Conservation (phyloP, 768 basidiomycete species). For the Panus rudis region DNA sequence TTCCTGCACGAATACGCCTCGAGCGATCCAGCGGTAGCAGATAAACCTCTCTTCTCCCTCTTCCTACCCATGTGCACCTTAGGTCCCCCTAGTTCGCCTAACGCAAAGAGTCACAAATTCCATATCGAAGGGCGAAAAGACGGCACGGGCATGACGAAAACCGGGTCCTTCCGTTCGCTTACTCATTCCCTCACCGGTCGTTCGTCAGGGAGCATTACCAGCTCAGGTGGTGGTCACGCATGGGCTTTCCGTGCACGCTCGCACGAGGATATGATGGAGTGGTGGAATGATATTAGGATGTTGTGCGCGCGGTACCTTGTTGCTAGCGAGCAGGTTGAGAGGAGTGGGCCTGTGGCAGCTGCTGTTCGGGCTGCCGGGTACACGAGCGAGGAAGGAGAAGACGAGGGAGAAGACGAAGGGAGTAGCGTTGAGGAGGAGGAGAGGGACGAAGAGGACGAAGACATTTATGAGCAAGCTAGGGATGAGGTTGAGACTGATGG, state of each 20-base stretch:
- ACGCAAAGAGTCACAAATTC: constrained; percentile 85
- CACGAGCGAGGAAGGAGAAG: constrained; percentile 67
- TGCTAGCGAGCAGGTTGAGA: constrained; percentile 87
- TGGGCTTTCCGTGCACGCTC: constrained; percentile 89
- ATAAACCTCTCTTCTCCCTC: constrained; percentile 68
- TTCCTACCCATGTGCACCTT: constrained; percentile 96
- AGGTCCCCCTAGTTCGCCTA: constrained; percentile 73
- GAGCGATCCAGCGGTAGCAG: constrained; percentile 60
- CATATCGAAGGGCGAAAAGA: constrained; percentile 92
- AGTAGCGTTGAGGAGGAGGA: constrained; percentile 52
- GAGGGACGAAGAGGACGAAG: constrained; percentile 37
- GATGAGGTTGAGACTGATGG: constrained; percentile 30
- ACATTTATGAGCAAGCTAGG: constrained; percentile 41
- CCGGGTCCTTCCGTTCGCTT: constrained; percentile 40
- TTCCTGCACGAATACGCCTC: constrained; percentile 90
- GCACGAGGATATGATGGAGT: constrained; percentile 98
- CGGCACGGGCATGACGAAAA: constrained; percentile 60
- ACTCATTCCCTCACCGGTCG: constrained; percentile 23
- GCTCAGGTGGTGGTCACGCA: constrained; percentile 48
- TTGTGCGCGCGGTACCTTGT: constrained; percentile 90
- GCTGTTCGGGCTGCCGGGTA: constrained; percentile 90
- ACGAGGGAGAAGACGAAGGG: constrained; percentile 53
- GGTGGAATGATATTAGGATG: constrained; percentile 98
- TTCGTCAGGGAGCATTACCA: constrained; percentile 15
- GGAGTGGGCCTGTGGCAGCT: constrained; percentile 86